Percentiles rank a stretch among this genome's conserved stretches.
Conservation (phyloP, 495 filamentous ascomycete species). For the Penicillium samsonianum region DNA sequence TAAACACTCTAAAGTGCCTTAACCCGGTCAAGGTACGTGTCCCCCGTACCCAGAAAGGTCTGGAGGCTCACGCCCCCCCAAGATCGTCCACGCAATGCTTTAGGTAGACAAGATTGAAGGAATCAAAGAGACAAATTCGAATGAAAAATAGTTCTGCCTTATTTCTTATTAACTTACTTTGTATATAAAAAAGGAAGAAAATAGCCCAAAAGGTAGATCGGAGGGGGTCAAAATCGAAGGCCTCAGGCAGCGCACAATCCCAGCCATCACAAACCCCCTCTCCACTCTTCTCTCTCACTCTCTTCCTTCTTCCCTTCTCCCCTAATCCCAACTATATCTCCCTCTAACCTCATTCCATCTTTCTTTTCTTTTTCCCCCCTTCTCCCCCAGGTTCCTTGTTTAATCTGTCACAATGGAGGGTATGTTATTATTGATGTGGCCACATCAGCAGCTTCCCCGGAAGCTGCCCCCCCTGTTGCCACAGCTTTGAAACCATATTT, state of each 20-base stretch:
- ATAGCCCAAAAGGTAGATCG: conserved; percentile 14
- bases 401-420: conserved; percentile 71
- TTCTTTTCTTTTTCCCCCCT: conserved; percentile 44
- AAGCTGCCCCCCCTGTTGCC: conserved; percentile 16
- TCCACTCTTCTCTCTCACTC: conserved; percentile 32
- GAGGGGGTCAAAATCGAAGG: conserved; percentile 19
- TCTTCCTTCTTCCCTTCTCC: conserved; percentile 40
- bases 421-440: conserved; percentile 51
- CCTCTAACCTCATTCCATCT: conserved; percentile 36
- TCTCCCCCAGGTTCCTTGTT: conserved; percentile 21
- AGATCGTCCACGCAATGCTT: conserved; percentile 11
- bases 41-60: conserved; percentile 10
- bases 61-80: conserved; percentile 17
- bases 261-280: conserved; percentile 39
- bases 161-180: conserved; percentile 1
- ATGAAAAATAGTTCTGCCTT: conserved; percentile 19
- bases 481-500: conserved; percentile 1
- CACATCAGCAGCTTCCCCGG: conserved; percentile 41
- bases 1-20: neutral
- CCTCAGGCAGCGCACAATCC: conserved; percentile 30
- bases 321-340: conserved; percentile 32
- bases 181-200: conserved; percentile 1
- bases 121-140: neutral
- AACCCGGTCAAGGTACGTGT: conserved; percentile 9
- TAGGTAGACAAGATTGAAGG: conserved; percentile 9